These are phyloP conservation scores for Yamadazyma songkhlaensis DNA, from an alignment of 1,139 yeast genomes.

Conservation along the genomic window DNA sequence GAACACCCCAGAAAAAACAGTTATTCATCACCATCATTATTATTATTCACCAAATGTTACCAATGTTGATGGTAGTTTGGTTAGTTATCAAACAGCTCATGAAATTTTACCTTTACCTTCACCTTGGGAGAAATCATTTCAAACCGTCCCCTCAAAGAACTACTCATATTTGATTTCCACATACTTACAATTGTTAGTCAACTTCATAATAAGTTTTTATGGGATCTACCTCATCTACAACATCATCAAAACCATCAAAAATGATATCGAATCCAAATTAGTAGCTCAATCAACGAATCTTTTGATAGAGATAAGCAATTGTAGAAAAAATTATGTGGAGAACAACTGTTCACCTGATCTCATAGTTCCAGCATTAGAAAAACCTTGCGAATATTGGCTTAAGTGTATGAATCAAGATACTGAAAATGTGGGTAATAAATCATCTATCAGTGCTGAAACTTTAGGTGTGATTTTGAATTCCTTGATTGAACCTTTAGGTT, in stretches of 20 bases:
- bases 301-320: slow-evolving; percentile 42
- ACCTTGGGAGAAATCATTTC: slow-evolving; percentile 47
- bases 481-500: slow-evolving; percentile 61
- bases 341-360: slow-evolving; percentile 58
- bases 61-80: slow-evolving; percentile 5
- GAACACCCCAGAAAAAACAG: slow-evolving; percentile 1
- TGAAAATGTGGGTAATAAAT: slow-evolving; percentile 36
- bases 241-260: slow-evolving; percentile 44
- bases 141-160: slow-evolving; percentile 19
- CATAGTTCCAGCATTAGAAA: slow-evolving; percentile 58
- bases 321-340: slow-evolving; percentile 48
- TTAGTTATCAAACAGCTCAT: slow-evolving; percentile 3
- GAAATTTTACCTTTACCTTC: slow-evolving; percentile 45
- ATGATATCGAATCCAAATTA: slow-evolving; percentile 52
- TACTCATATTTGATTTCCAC: slow-evolving; percentile 56
- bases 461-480: slow-evolving; percentile 62
- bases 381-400: slow-evolving; percentile 57
- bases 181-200: slow-evolving; percentile 53
- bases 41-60: slow-evolving; percentile 14
- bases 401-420: slow-evolving; percentile 62
- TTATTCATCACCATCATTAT: slow-evolving; percentile 17
- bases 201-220: slow-evolving; percentile 42
- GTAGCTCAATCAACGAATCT: slow-evolving; percentile 36
- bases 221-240: slow-evolving; percentile 40
- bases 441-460: slow-evolving; percentile 60